Evolutionary conservation across 768 basidiomycete genomes (phyloP), one percentile per base, ranked within the genome.

Genomic region (Amyloporia xantha): DNA sequence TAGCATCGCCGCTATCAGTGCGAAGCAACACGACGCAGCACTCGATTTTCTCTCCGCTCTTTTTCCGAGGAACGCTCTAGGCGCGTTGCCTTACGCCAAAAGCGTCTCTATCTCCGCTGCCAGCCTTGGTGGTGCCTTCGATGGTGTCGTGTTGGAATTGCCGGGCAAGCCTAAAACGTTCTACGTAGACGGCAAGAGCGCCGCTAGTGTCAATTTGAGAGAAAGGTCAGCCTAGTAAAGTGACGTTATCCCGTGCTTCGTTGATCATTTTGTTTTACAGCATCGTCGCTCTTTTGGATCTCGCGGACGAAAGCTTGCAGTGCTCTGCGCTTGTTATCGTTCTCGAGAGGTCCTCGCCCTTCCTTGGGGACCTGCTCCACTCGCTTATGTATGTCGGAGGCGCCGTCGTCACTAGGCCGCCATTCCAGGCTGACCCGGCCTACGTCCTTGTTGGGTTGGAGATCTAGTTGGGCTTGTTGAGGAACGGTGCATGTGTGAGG

Each of bases 361-460:
- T 76, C 47, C 74, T 93, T 47, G 78, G 84, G 56, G 79, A 81
- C 59, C 71, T 92, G 49, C 71, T 94, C 30, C 92, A 94, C 62
- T 86, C 91, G 43, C 75, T 94, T 54, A 89, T 94, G 87, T 94
- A 94, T 67, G 87, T 93, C 45, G 91, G 91, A 54, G 91, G 88
- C 48, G 79, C 76, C 43, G 84, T 94, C 46, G 82, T 94, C 44
- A 87, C 89, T 47, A 84, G 81, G 62, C 86, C 87, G 47, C 80
- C 79, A 21, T 88, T 86, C 73, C 72, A 80, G 59, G 79, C 84
- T 49, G 79, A 89, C 60, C 75, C 84, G 24, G 79, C 82, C 15
- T 90, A 82, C 62, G 78, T 94, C 28, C 81, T 93, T 40, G 86
- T 94, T 47, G 91, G 91, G 35, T 70, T 94, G 66, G 91, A 92